Evolutionary conservation across 495 filamentous ascomycete species (phyloP).

Genomic region (Hypoxylon perforatum): DNA sequence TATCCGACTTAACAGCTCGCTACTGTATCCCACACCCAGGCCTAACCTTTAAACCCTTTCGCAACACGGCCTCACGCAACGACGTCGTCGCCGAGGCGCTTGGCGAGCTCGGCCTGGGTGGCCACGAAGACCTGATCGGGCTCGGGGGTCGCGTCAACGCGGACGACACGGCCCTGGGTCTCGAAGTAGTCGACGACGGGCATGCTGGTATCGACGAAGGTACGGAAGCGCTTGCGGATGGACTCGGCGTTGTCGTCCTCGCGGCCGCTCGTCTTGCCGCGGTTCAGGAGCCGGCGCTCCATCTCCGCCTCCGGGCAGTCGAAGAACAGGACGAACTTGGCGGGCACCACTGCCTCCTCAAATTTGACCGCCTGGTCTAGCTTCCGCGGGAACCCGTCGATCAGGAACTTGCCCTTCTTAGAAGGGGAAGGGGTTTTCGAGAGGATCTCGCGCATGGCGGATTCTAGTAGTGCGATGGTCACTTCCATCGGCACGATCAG

Average conservation of each 20-base stretch:
- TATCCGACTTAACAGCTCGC: too few species aligned
- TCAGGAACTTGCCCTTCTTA: slow-evolving; percentile 74
- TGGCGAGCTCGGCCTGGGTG: slow-evolving; percentile 62
- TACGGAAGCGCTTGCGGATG: slow-evolving; percentile 94
- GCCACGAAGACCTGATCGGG: slow-evolving; percentile 80
- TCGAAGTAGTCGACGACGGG: slow-evolving; percentile 91
- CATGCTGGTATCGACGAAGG: slow-evolving; percentile 95
- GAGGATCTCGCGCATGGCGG: slow-evolving; percentile 81
- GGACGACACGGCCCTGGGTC: slow-evolving; percentile 79
- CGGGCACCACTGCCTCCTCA: slow-evolving; percentile 86
- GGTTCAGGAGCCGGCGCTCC: slow-evolving; percentile 81
- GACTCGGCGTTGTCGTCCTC: slow-evolving; percentile 94
- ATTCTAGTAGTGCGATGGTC: slow-evolving; percentile 91
- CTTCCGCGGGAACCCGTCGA: slow-evolving; percentile 96
- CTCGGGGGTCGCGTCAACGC: slow-evolving; percentile 72
- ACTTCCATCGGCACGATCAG: slow-evolving; percentile 98
- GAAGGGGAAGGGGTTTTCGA: slow-evolving; percentile 40
- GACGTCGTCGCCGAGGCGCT: slow-evolving; percentile 44
- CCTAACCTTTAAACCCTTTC: too few species aligned
- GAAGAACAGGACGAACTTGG: slow-evolving; percentile 86
- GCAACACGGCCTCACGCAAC: too few species aligned
- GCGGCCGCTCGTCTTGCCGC: slow-evolving; percentile 90
- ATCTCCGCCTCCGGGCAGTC: slow-evolving; percentile 91
- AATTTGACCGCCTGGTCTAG: slow-evolving; percentile 96
- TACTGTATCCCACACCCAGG: too few species aligned